Percentiles rank a stretch among this genome's conserved stretches.
Conservation (phyloP, 441 rosid species). For the Euphorbia corollata region DNA sequence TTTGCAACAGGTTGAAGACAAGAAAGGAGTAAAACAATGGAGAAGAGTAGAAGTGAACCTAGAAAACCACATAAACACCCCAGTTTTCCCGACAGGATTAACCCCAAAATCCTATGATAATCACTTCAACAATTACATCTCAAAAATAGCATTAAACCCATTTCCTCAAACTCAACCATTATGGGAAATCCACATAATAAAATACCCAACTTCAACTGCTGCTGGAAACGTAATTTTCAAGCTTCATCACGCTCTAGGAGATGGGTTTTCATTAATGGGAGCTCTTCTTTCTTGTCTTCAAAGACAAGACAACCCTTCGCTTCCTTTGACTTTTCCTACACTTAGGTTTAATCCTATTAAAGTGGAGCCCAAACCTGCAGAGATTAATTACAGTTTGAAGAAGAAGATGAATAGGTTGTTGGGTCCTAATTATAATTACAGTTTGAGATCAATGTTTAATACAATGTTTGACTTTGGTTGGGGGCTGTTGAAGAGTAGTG, state of each 20-base stretch:
- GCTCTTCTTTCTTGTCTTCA: slow-evolving; percentile 44
- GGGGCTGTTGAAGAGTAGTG: slow-evolving; percentile 28
- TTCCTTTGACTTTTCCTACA: slow-evolving; percentile 37
- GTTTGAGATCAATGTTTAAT: slow-evolving; percentile 17
- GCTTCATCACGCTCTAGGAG: slow-evolving; percentile 46
- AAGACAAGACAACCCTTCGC: slow-evolving; percentile 35
- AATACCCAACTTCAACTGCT: slow-evolving; percentile 35
- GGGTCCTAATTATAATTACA: neutral
- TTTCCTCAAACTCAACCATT: slow-evolving; percentile 35
- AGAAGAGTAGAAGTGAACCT: slow-evolving; percentile 36
- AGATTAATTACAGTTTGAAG: neutral
- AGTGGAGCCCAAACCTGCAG: neutral
- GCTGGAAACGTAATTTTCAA: slow-evolving; percentile 39
- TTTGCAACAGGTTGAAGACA: slow-evolving; percentile 28
- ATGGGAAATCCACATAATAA: slow-evolving; percentile 41
- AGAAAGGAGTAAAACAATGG: slow-evolving; percentile 34
- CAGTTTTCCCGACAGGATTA: slow-evolving; percentile 25
- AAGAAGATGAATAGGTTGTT: neutral
- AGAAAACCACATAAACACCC: slow-evolving; percentile 30
- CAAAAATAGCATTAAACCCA: slow-evolving; percentile 24
- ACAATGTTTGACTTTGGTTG: slow-evolving; percentile 29
- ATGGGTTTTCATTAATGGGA: slow-evolving; percentile 48
- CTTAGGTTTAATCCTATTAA: neutral
- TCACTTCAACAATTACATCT: slow-evolving; percentile 24
- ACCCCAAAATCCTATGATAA: slow-evolving; percentile 30